These are phyloP conservation scores for Neurospora sp. DNA, from an alignment of 495 filamentous ascomycete species.

Conservation along the genomic window DNA sequence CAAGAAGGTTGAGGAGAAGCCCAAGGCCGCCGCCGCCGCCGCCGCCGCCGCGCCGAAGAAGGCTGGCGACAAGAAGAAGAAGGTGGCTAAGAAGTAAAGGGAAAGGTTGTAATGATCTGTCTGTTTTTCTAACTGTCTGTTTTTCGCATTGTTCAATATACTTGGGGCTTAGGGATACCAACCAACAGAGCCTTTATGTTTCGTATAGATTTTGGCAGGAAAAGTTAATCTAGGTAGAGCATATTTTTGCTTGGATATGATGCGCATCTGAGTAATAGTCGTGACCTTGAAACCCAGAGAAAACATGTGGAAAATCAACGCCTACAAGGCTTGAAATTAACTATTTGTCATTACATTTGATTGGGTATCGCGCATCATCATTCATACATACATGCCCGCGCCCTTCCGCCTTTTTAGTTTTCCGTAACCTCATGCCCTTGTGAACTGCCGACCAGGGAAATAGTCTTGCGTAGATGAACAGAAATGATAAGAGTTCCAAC, in stretches of 20 bases:
- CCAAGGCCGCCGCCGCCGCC: neutral
- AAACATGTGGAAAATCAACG: neutral
- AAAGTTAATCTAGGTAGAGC: neutral
- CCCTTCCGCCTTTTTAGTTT: neutral
- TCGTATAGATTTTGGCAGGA: neutral
- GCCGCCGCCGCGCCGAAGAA: constrained; percentile 5
- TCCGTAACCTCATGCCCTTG: neutral
- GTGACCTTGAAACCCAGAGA: neutral
- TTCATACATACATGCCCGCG: neutral
- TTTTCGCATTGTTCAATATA: neutral
- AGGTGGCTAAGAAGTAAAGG: constrained; percentile 1
- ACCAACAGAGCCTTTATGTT: neutral
- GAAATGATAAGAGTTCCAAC: neutral
- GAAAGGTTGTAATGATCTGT: neutral
- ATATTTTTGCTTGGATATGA: neutral
- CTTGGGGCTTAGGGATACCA: neutral
- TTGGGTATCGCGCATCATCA: neutral
- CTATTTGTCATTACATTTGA: neutral
- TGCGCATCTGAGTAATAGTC: neutral
- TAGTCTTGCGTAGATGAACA: neutral
- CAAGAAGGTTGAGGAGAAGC: constrained; percentile 3
- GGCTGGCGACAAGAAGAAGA: constrained; percentile 5
- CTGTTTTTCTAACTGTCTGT: neutral
- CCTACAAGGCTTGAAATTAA: neutral
- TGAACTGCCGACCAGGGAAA: neutral